Conservation (phyloP, 345 rosid species). For the Citrus sp. region DNA sequence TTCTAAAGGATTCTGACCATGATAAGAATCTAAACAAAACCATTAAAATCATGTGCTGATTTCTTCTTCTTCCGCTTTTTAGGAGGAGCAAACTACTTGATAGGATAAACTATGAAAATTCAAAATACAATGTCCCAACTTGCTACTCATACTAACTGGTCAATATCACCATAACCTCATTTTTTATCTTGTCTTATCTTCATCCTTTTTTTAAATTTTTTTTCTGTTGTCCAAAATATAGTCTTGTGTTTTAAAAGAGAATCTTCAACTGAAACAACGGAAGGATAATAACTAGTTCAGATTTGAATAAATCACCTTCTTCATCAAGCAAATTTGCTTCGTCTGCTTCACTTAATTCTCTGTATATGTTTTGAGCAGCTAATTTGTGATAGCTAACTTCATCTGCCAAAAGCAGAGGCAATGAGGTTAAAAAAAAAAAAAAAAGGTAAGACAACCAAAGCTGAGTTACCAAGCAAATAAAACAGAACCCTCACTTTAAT, state of each 20-base stretch:
- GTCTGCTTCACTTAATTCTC: slow-evolving; percentile 50
- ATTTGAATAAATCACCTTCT: slow-evolving; percentile 42
- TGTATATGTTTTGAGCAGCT: slow-evolving; percentile 33
- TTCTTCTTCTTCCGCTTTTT: background rate
- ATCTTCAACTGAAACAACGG: slow-evolving; percentile 4
- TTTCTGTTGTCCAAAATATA: background rate
- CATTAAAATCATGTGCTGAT: background rate
- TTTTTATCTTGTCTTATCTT: too few species aligned
- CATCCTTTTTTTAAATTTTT: background rate
- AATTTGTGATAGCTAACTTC: slow-evolving; percentile 37
- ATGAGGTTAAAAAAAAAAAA: background rate
- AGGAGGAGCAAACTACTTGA: background rate
- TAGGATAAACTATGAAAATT: background rate
- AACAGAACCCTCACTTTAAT: background rate
- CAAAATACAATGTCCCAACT: background rate
- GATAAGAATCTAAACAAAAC: background rate
- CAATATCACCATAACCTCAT: background rate
- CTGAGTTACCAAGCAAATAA: background rate
- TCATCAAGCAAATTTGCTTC: slow-evolving; percentile 65
- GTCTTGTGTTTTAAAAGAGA: background rate
- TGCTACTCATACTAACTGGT: background rate
- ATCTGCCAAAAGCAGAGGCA: slow-evolving; percentile 26
- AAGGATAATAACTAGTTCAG: background rate
- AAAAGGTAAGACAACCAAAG: background rate
- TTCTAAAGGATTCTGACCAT: background rate